Conservation (phyloP, 1,284 basidiomycete species). For the Somion occarium region DNA sequence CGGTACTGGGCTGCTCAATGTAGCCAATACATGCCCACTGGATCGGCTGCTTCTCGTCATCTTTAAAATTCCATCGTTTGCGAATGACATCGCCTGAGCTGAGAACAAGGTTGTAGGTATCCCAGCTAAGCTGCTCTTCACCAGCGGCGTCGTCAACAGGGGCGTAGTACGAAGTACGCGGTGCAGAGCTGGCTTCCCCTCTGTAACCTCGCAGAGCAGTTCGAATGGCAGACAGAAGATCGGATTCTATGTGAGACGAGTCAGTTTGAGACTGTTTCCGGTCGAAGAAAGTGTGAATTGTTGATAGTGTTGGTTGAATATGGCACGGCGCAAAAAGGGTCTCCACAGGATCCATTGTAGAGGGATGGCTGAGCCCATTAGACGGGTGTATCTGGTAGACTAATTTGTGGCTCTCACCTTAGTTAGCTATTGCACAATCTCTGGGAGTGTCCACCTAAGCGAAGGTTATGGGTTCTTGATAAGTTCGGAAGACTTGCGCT, state of each 20-base stretch:
- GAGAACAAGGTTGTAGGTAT: conserved; percentile 60
- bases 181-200: conserved; percentile 10
- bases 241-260: conserved; percentile 12
- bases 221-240: conserved; percentile 21
- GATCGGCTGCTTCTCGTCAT: conserved; percentile 61
- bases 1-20: conserved; percentile 47
- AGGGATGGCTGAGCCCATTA: too few relatives aligned
- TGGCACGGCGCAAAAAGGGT: too few relatives aligned
- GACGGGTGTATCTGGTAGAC: too few relatives aligned
- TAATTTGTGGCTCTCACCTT: too few relatives aligned
- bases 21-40: conserved; percentile 75
- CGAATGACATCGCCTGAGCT: conserved; percentile 66
- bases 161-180: conserved; percentile 10
- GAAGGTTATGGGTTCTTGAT: too few relatives aligned
- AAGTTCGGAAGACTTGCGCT: too few relatives aligned
- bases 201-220: conserved; percentile 20
- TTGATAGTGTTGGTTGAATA: too few relatives aligned
- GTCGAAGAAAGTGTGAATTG: background rate
- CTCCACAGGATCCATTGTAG: too few relatives aligned
- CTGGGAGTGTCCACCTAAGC: too few relatives aligned
- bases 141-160: conserved; percentile 11
- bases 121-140: conserved; percentile 67
- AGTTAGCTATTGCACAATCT: too few relatives aligned
- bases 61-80: conserved; percentile 71
- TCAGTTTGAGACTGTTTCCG: background rate